Percentiles rank a stretch among this genome's conserved stretches.
These are phyloP conservation scores for Wickerhamomyces bovis DNA, from an alignment of 805 yeast species.

Conservation along the genomic window DNA sequence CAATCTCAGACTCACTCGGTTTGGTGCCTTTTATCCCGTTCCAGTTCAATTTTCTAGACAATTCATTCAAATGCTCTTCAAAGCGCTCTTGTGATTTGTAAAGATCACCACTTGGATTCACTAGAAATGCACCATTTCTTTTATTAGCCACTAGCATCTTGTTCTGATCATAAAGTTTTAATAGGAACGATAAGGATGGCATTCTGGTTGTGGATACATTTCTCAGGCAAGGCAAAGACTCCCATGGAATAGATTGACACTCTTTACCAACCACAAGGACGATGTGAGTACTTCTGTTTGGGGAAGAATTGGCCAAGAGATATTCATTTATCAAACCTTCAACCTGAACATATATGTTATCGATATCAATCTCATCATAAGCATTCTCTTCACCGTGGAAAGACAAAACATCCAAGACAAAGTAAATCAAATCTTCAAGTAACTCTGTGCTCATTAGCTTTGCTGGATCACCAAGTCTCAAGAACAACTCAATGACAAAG, in stretches of 20 bases:
- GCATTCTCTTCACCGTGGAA: constrained; percentile 61
- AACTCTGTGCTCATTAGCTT: constrained; percentile 29
- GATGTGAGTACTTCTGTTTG: constrained; percentile 39
- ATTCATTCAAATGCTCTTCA: constrained; percentile 33
- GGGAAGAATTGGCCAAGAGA: constrained; percentile 12
- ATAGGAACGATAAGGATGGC: constrained; percentile 54
- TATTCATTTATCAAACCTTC: constrained; percentile 39
- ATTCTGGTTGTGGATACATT: constrained; percentile 60
- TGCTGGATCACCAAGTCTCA: constrained; percentile 38
- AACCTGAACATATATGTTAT: constrained; percentile 45
- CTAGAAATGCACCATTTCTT: constrained; percentile 47
- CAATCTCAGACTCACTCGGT: constrained; percentile 54
- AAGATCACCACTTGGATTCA: constrained; percentile 83
- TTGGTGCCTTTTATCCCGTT: constrained; percentile 43
- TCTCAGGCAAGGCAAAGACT: constrained; percentile 56
- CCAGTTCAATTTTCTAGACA: constrained; percentile 36
- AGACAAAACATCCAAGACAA: constrained; percentile 51
- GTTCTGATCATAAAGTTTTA: constrained; percentile 28
- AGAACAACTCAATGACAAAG: constrained; percentile 47
- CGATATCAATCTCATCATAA: constrained; percentile 60
- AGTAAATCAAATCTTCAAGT: constrained; percentile 59
- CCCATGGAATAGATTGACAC: constrained; percentile 87
- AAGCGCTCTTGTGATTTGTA: constrained; percentile 57
- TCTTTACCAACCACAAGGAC: constrained; percentile 63
- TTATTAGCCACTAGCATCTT: constrained; percentile 17